Percentiles rank a stretch among this genome's conserved stretches.
Conservation (phyloP, 2,329 filamentous ascomycete species). For the Venturia nashicola region DNA sequence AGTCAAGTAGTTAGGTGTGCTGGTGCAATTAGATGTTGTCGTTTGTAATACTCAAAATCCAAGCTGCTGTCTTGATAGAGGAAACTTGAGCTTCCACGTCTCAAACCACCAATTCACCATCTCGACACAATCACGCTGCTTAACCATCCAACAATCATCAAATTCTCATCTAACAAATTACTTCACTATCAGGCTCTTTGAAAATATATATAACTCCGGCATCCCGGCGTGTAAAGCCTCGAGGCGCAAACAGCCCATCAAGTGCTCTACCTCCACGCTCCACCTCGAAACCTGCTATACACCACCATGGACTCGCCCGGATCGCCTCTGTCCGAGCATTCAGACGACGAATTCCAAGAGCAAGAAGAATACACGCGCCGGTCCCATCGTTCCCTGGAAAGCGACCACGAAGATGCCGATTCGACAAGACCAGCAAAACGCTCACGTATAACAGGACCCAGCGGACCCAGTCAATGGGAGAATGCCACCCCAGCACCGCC, state of each 20-base stretch:
- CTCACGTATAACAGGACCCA: slow-evolving; percentile 28
- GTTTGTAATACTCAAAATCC: too few relatives aligned
- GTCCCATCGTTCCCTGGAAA: slow-evolving; percentile 36
- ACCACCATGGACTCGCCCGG: slow-evolving; percentile 40
- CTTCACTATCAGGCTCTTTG: not conserved
- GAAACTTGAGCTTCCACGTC: not conserved
- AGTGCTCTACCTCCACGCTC: not conserved
- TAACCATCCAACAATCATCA: not conserved
- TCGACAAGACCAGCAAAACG: slow-evolving; percentile 27
- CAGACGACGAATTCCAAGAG: slow-evolving; percentile 51
- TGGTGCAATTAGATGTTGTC: too few relatives aligned
- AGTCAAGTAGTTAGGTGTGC: too few relatives aligned
- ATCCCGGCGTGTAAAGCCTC: not conserved
- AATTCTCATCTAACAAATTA: too few relatives aligned
- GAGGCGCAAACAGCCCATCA: not conserved
- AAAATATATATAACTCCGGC: not conserved
- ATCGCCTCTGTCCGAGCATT: slow-evolving; percentile 53
- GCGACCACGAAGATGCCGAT: slow-evolving; percentile 22
- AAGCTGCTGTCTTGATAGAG: too few relatives aligned
- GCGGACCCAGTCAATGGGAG: slow-evolving; percentile 19
- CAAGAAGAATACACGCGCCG: slow-evolving; percentile 25
- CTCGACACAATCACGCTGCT: not conserved
- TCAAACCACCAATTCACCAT: not conserved
- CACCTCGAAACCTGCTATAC: not conserved
- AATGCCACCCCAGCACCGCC: slow-evolving; percentile 14